Percentiles rank a stretch among this genome's conserved stretches.
Evolutionary conservation across 2,329 filamentous ascomycete genomes (phyloP).

Genomic region (Pseudonectria foliicola): DNA sequence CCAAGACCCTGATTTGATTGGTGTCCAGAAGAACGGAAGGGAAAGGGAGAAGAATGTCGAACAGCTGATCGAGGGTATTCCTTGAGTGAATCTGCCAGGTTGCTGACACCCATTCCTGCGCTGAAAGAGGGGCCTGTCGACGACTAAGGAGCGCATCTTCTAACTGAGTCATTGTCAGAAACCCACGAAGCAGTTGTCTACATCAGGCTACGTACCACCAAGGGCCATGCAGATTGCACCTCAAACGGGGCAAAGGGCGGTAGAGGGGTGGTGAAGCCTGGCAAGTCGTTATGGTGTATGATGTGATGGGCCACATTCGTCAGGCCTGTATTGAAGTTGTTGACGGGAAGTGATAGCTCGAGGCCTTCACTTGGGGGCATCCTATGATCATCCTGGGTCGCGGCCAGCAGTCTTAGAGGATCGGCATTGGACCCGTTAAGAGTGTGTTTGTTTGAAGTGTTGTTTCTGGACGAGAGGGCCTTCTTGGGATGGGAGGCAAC

Average conservation of each 20-base stretch:
- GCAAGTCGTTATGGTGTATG: slow-evolving; percentile 12
- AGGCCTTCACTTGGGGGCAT: slow-evolving; percentile 31
- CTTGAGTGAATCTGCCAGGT: slow-evolving; percentile 49
- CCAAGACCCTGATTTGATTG: slow-evolving; percentile 34
- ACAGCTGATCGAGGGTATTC: slow-evolving; percentile 41
- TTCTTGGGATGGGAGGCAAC: slow-evolving; percentile 50
- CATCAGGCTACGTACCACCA: slow-evolving; percentile 37
- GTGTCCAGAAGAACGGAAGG: slow-evolving; percentile 40
- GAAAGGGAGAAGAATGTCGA: slow-evolving; percentile 43
- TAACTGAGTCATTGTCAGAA: slow-evolving; percentile 28
- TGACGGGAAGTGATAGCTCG: slow-evolving; percentile 34
- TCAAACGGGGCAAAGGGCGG: slow-evolving; percentile 33
- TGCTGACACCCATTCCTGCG: slow-evolving; percentile 42
- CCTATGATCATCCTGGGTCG: slow-evolving; percentile 45
- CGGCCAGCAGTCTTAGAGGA: slow-evolving; percentile 34
- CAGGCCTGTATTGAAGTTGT: slow-evolving; percentile 39
- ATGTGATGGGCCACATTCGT: slow-evolving; percentile 25
- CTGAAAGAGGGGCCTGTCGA: slow-evolving; percentile 43
- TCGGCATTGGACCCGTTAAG: slow-evolving; percentile 22
- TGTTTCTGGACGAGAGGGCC: slow-evolving; percentile 26
- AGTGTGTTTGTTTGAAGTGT: slow-evolving; percentile 18
- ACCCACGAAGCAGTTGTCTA: background rate
- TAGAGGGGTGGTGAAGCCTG: slow-evolving; percentile 31
- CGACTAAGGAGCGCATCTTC: slow-evolving; percentile 42
- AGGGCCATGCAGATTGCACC: slow-evolving; percentile 32